Conservation (phyloP, 1,139 yeast genomes). For the Suhomyces terraborum region DNA sequence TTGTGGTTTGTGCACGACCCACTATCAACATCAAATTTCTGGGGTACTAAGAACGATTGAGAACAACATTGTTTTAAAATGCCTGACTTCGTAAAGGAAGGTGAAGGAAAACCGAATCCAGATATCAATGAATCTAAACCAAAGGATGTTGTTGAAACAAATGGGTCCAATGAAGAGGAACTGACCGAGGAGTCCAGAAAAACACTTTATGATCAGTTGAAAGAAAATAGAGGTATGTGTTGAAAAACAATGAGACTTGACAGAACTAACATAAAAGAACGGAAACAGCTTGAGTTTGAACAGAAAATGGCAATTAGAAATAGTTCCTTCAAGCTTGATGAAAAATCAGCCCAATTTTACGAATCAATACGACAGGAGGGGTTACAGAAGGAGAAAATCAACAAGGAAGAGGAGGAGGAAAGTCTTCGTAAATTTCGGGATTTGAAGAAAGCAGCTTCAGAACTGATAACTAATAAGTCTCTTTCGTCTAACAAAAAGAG, state of each 20-base stretch:
- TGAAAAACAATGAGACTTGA: background rate
- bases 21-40: background rate
- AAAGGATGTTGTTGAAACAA: conserved; percentile 5
- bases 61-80: background rate
- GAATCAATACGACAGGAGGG: conserved; percentile 24
- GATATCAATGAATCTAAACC: background rate
- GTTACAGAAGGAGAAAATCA: conserved; percentile 11
- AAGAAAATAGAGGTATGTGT: conserved; percentile 21
- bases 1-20: background rate
- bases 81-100: conserved; percentile 14
- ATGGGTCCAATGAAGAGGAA: conserved; percentile 6
- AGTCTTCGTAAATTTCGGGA: conserved; percentile 2
- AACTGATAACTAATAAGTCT: background rate
- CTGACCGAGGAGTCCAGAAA: conserved; percentile 13
- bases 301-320: conserved; percentile 19
- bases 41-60: background rate
- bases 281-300: conserved; percentile 20
- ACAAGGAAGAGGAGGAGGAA: conserved; percentile 7
- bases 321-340: conserved; percentile 21
- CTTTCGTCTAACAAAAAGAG: background rate
- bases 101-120: conserved; percentile 4
- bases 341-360: conserved; percentile 24
- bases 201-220: conserved; percentile 19
- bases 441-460: background rate
- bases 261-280: conserved; percentile 19